These are phyloP conservation scores for Cyanidium caldarium DNA, from an alignment of 23 red algal genomes.

Conservation along the genomic window DNA sequence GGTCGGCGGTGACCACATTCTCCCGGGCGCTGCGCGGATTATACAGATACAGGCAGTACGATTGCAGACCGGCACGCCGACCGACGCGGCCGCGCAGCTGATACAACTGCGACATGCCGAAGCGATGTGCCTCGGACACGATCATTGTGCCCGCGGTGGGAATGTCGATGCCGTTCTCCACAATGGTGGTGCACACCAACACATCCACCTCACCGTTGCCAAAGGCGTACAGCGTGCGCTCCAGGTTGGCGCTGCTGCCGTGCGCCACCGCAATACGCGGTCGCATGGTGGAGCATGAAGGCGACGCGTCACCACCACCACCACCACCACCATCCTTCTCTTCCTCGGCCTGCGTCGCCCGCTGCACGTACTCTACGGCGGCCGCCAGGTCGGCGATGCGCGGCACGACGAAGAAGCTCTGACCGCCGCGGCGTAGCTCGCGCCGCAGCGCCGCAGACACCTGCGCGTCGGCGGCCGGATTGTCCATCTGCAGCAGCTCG, in stretches of 20 bases:
- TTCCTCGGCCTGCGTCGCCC: constrained; percentile 21
- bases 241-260: constrained; percentile 39
- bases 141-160: constrained; percentile 75
- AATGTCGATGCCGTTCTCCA: constrained; percentile 95
- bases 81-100: constrained; percentile 96
- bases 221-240: constrained; percentile 63
- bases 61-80: constrained; percentile 32
- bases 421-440: constrained; percentile 56
- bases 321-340: too few relatives aligned
- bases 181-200: constrained; percentile 85
- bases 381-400: constrained; percentile 50
- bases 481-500: constrained; percentile 14
- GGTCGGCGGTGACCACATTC: not conserved
- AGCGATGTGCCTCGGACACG: constrained; percentile 40
- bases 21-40: not conserved
- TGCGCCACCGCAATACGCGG: constrained; percentile 55
- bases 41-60: constrained; percentile 48
- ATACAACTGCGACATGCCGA: constrained; percentile 86
- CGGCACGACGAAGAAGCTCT: constrained; percentile 79
- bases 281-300: too few relatives aligned
- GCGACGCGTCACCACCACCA: too few relatives aligned
- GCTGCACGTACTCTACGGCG: constrained; percentile 22
- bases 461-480: constrained; percentile 12
- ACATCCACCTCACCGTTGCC: constrained; percentile 36
- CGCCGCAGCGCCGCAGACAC: constrained; percentile 9